Conservation (phyloP, 1,284 basidiomycete genomes). For the Cryptococcus depauperatus region DNA sequence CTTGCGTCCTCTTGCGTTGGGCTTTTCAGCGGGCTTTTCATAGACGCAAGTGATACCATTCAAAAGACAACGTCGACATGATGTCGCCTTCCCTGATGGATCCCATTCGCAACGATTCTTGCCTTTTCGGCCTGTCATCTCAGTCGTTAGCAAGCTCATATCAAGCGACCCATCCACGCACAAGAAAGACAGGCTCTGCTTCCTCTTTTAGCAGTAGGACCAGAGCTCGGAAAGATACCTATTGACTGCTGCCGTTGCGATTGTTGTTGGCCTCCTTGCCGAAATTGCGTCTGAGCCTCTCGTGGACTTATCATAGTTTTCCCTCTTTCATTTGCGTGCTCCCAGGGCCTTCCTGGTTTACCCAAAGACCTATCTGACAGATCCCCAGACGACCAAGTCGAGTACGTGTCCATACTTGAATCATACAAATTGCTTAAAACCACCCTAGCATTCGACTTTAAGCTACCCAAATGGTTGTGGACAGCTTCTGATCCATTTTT, state of each 20-base stretch:
- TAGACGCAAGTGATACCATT: constrained; percentile 78
- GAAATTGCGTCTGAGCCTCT: neutral
- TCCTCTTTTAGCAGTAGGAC: constrained; percentile 34
- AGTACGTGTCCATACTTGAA: no score
- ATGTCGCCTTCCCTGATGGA: constrained; percentile 34
- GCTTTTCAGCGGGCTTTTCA: constrained; percentile 59
- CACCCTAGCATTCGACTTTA: no score
- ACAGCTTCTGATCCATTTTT: no score
- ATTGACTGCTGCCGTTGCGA: constrained; percentile 1
- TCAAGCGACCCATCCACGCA: constrained; percentile 16
- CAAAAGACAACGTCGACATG: constrained; percentile 71
- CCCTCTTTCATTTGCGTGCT: constrained; percentile 1
- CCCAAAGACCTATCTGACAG: neutral
- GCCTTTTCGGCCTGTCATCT: constrained; percentile 58
- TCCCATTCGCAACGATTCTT: constrained; percentile 91
- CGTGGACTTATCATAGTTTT: neutral
- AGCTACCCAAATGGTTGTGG: no score
- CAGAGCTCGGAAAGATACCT: constrained; percentile 13
- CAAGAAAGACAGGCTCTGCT: constrained; percentile 43
- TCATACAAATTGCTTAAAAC: no score
- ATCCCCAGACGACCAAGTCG: no score
- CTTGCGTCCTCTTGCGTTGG: constrained; percentile 16
- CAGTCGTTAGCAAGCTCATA: neutral
- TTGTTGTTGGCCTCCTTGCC: constrained; percentile 1
- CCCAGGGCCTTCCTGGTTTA: neutral